Conservation (phyloP, 2,329 filamentous ascomycete species). For the Penicillium sp. region DNA sequence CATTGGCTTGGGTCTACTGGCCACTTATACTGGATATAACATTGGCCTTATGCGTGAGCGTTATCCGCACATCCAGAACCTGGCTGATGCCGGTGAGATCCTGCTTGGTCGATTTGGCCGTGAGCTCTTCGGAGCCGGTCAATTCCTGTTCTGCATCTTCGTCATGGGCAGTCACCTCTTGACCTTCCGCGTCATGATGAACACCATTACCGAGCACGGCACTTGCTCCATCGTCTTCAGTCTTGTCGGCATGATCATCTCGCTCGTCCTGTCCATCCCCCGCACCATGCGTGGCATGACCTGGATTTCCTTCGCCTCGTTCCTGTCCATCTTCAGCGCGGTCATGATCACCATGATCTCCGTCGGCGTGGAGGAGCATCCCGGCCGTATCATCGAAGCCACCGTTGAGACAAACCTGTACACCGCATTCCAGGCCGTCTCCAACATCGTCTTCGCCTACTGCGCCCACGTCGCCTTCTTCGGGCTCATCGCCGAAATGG, state of each 20-base stretch:
- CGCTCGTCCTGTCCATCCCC: slow-evolving; percentile 54
- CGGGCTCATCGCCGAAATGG: slow-evolving; percentile 69
- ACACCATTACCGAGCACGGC: slow-evolving; percentile 65
- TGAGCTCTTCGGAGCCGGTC: slow-evolving; percentile 67
- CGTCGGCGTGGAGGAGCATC: slow-evolving; percentile 61
- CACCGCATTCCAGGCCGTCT: slow-evolving; percentile 66
- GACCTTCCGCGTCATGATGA: slow-evolving; percentile 72
- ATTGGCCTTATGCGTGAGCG: slow-evolving; percentile 64
- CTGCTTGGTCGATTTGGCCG: slow-evolving; percentile 66
- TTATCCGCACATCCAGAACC: slow-evolving; percentile 67
- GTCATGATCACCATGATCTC: slow-evolving; percentile 72
- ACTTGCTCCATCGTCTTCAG: slow-evolving; percentile 69
- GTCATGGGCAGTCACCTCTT: slow-evolving; percentile 73
- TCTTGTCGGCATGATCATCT: slow-evolving; percentile 63
- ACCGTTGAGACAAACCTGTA: slow-evolving; percentile 54
- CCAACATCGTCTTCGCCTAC: slow-evolving; percentile 75
- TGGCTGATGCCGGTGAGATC: slow-evolving; percentile 70
- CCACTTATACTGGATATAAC: slow-evolving; percentile 65
- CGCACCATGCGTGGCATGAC: slow-evolving; percentile 69
- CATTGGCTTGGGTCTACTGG: slow-evolving; percentile 59
- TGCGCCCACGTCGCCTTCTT: slow-evolving; percentile 73
- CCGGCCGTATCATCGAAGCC: slow-evolving; percentile 44
- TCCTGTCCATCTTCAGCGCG: slow-evolving; percentile 67
- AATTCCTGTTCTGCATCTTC: slow-evolving; percentile 70
- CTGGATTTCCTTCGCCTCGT: slow-evolving; percentile 65